Evolutionary conservation across 2,329 filamentous ascomycete species (phyloP).

Genomic region (Mariannaea sp.): DNA sequence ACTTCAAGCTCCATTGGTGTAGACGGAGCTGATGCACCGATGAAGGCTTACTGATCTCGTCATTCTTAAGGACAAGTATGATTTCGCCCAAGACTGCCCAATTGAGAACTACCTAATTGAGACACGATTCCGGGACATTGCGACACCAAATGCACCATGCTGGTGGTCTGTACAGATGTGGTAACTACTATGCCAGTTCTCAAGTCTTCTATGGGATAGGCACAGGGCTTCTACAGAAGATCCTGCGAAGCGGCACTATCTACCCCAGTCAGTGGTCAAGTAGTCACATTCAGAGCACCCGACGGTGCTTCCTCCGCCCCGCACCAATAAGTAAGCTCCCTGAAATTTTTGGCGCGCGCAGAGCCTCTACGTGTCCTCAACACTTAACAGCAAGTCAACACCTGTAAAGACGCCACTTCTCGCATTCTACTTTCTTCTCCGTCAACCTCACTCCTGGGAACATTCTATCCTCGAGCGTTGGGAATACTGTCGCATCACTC

Average conservation of each 20-base stretch:
- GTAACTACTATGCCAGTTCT: slow-evolving; percentile 20
- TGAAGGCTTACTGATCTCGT: background rate
- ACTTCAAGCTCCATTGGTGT: background rate
- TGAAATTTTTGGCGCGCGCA: slow-evolving; percentile 34
- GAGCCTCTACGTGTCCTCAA: slow-evolving; percentile 45
- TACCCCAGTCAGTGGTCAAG: too few relatives aligned
- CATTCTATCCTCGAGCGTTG: slow-evolving; percentile 37
- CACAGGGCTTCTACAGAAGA: slow-evolving; percentile 17
- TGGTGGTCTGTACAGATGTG: too few relatives aligned
- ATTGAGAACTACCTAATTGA: slow-evolving; percentile 20
- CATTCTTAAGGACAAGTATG: background rate
- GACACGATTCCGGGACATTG: slow-evolving; percentile 16
- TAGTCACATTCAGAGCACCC: too few relatives aligned
- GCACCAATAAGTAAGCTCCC: slow-evolving; percentile 35
- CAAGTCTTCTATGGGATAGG: slow-evolving; percentile 34
- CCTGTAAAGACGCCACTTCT: slow-evolving; percentile 37
- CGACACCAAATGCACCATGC: slow-evolving; percentile 11
- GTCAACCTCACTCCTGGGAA: slow-evolving; percentile 39
- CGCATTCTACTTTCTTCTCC: slow-evolving; percentile 23
- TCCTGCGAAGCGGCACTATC: too few relatives aligned
- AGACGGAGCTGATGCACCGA: background rate
- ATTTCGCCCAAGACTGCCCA: slow-evolving; percentile 9
- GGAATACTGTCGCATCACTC: slow-evolving; percentile 23
- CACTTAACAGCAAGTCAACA: slow-evolving; percentile 31
- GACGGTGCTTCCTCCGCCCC: slow-evolving; percentile 23